Evolutionary conservation across 2,329 filamentous ascomycete genomes (phyloP).

Genomic region (Epichloe hybrida): DNA sequence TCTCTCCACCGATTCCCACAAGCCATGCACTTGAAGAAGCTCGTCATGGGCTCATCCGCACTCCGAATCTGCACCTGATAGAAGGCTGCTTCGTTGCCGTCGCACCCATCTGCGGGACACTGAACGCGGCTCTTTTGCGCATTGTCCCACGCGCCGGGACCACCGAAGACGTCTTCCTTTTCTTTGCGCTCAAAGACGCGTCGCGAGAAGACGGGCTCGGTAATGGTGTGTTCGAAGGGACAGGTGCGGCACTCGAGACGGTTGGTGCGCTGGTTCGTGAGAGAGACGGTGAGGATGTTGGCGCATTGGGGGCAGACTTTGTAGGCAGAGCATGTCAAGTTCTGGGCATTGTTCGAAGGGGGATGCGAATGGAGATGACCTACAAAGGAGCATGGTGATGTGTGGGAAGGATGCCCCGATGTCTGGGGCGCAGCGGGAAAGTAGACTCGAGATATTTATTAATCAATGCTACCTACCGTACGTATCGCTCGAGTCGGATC

Average conservation of each 20-base stretch:
- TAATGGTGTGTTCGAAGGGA: slow-evolving; percentile 78
- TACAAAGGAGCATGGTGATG: slow-evolving; percentile 53
- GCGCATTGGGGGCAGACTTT: slow-evolving; percentile 71
- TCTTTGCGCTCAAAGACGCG: slow-evolving; percentile 78
- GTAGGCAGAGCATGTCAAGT: slow-evolving; percentile 4
- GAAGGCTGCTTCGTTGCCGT: slow-evolving; percentile 77
- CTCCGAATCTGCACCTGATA: slow-evolving; percentile 96
- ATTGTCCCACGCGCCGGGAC: slow-evolving; percentile 79
- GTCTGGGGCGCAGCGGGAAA: background rate
- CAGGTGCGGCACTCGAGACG: slow-evolving; percentile 92
- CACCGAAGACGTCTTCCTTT: slow-evolving; percentile 80
- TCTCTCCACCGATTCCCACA: slow-evolving; percentile 55
- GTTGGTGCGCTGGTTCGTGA: slow-evolving; percentile 48
- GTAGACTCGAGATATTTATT: too few relatives aligned
- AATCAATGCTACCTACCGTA: too few relatives aligned
- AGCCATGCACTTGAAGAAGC: slow-evolving; percentile 74
- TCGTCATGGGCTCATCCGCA: slow-evolving; percentile 97
- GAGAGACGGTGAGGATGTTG: slow-evolving; percentile 67
- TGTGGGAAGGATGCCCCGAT: slow-evolving; percentile 5
- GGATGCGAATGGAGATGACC: slow-evolving; percentile 8
- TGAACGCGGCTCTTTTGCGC: slow-evolving; percentile 73
- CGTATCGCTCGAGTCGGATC: too few relatives aligned
- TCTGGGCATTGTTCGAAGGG: background rate
- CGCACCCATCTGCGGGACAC: slow-evolving; percentile 70
- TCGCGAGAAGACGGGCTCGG: slow-evolving; percentile 65